Percentiles rank a stretch among this genome's conserved stretches.
Conservation (phyloP, 2,329 filamentous ascomycete species). For the Aspergillus tanneri region DNA sequence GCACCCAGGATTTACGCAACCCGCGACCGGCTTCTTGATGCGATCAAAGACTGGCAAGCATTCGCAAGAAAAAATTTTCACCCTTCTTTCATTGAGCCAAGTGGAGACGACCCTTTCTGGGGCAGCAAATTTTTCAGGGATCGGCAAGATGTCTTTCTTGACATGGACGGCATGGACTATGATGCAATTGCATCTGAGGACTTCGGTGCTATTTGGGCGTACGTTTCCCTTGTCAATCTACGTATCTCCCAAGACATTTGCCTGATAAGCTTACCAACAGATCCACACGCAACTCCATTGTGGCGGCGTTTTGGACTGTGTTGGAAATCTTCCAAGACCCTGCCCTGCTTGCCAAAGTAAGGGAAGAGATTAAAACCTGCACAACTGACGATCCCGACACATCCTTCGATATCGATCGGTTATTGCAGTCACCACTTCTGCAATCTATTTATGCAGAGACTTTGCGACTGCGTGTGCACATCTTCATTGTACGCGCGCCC, state of each 20-base stretch:
- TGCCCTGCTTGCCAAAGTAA: background rate
- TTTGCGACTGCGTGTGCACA: background rate
- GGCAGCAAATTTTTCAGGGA: constrained; percentile 9
- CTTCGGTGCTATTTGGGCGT: constrained; percentile 36
- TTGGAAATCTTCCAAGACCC: background rate
- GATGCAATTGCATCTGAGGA: constrained; percentile 26
- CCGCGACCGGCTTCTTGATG: constrained; percentile 11
- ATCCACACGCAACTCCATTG: background rate
- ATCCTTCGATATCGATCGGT: background rate
- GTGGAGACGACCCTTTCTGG: background rate
- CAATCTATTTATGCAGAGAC: constrained; percentile 1
- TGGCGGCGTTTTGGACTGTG: background rate
- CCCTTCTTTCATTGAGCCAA: constrained; percentile 16
- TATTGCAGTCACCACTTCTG: background rate
- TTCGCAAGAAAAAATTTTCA: constrained; percentile 19
- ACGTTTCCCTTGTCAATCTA: background rate
- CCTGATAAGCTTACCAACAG: background rate
- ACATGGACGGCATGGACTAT: constrained; percentile 8
- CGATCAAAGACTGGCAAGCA: constrained; percentile 19
- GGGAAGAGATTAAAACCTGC: background rate
- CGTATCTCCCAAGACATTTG: background rate
- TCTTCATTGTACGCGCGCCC: background rate
- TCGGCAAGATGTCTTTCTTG: constrained; percentile 1
- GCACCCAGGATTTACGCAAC: constrained; percentile 8
- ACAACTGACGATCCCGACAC: background rate